Evolutionary conservation across 352 stramenopile species (phyloP).

Genomic region (Phytopythium litorale): DNA sequence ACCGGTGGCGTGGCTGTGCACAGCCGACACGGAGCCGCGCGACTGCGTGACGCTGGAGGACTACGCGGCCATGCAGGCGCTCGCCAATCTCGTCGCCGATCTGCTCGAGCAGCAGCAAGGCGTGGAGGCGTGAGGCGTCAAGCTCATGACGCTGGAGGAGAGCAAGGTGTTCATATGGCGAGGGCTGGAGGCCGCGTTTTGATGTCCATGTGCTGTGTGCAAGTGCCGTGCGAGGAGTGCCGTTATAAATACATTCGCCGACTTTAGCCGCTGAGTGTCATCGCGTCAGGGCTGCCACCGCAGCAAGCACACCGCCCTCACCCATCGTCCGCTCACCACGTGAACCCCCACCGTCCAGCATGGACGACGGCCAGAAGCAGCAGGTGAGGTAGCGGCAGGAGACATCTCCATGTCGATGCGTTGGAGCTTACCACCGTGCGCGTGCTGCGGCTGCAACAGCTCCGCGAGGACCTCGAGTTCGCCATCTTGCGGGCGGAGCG

Average conservation of each 20-base stretch:
- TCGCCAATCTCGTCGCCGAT: slow-evolving; percentile 57
- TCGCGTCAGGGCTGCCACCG: background rate
- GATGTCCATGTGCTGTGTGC: background rate
- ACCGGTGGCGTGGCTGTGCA: slow-evolving; percentile 39
- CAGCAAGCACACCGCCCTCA: background rate
- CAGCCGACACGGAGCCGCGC: slow-evolving; percentile 22
- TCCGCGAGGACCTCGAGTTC: slow-evolving; percentile 70
- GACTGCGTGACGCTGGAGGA: slow-evolving; percentile 38
- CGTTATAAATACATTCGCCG: background rate
- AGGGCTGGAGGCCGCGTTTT: background rate
- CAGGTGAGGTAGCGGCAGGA: slow-evolving; percentile 20
- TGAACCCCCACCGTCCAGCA: slow-evolving; percentile 5
- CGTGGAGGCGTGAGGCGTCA: background rate
- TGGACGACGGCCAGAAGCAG: slow-evolving; percentile 60
- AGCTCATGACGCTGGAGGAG: background rate
- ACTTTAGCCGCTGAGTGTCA: background rate
- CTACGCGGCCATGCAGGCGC: slow-evolving; percentile 33
- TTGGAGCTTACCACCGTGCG: background rate
- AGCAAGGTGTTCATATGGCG: background rate
- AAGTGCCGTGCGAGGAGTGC: background rate
- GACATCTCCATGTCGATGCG: background rate
- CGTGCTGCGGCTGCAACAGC: slow-evolving; percentile 8
- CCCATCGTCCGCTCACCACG: background rate
- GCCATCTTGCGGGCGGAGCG: slow-evolving; percentile 65
- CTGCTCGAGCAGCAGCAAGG: slow-evolving; percentile 30